phyloP scores from a whole-genome alignment of 1,284 basidiomycete species.

The Tilletia caries region DNA sequence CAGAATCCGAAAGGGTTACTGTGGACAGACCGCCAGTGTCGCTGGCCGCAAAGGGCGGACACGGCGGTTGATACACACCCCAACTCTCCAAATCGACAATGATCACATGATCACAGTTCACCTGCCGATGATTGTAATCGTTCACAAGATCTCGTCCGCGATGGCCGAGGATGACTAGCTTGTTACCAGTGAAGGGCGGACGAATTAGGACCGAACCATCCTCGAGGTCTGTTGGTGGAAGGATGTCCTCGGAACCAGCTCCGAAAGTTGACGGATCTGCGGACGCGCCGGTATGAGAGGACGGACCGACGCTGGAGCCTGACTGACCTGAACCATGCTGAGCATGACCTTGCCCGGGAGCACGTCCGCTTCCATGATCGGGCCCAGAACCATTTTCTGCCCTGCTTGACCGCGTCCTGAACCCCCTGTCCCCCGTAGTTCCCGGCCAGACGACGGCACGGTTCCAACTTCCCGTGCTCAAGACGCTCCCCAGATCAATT shows the following conservation, averaged over 20 bases:
- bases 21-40: too few relatives aligned
- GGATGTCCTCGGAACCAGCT: not conserved
- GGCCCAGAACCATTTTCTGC: not conserved
- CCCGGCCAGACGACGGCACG: conserved; percentile 37
- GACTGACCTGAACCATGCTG: not conserved
- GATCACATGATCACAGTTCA: conserved; percentile 47
- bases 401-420: not conserved
- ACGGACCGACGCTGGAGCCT: not conserved
- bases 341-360: not conserved
- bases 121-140: conserved; percentile 51
- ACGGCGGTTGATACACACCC: conserved; percentile 46
- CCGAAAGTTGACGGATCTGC: not conserved
- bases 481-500: conserved; percentile 38
- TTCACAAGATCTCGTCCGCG: conserved; percentile 44
- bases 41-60: conserved; percentile 19
- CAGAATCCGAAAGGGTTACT: too few relatives aligned
- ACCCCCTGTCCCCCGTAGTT: not conserved
- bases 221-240: not conserved
- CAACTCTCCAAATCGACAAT: conserved; percentile 46
- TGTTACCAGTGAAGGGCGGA: conserved; percentile 19
- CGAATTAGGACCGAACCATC: not conserved
- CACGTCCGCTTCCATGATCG: not conserved
- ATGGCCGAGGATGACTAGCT: conserved; percentile 42
- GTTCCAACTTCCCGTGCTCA: conserved; percentile 45
- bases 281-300: not conserved